phyloP scores from a whole-genome alignment of 2,329 filamentous ascomycete genomes.

The Magnaporthiopsis poae region DNA sequence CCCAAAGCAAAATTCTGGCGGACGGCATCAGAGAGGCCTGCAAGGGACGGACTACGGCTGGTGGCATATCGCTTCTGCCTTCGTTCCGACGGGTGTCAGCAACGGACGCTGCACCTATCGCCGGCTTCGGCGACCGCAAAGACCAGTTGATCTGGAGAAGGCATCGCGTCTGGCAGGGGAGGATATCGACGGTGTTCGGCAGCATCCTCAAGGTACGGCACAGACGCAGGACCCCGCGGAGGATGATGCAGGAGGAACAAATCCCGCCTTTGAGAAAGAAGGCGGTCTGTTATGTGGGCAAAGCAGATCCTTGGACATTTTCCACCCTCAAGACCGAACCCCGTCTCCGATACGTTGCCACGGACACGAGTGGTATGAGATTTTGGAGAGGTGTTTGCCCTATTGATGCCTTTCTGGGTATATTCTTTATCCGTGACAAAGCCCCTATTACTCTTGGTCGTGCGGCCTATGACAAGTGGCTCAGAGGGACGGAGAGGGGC shows the following conservation, averaged over 20 bases:
- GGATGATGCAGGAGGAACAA: neutral
- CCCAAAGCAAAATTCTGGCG: neutral
- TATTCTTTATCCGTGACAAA: neutral
- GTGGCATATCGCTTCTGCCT: neutral
- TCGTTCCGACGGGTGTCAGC: neutral
- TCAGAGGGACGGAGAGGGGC: neutral
- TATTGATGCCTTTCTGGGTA: no score
- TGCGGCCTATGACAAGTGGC: neutral
- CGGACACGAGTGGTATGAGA: no score
- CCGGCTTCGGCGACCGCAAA: neutral
- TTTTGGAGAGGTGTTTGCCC: neutral
- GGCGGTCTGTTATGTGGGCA: neutral
- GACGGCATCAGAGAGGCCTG: neutral
- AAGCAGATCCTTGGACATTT: neutral
- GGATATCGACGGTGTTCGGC: neutral
- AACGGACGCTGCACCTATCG: neutral
- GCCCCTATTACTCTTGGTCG: neutral
- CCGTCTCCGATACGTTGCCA: neutral
- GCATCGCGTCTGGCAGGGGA: neutral
- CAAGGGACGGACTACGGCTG: neutral
- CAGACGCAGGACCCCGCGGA: neutral
- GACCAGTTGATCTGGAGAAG: neutral
- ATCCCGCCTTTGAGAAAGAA: neutral
- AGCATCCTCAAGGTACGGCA: neutral
- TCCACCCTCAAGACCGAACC: neutral